A percentile compares a stretch with the other conserved stretches of the same genome.
Conservation (phyloP, 805 yeast species). For the Naumovozyma castellii region DNA sequence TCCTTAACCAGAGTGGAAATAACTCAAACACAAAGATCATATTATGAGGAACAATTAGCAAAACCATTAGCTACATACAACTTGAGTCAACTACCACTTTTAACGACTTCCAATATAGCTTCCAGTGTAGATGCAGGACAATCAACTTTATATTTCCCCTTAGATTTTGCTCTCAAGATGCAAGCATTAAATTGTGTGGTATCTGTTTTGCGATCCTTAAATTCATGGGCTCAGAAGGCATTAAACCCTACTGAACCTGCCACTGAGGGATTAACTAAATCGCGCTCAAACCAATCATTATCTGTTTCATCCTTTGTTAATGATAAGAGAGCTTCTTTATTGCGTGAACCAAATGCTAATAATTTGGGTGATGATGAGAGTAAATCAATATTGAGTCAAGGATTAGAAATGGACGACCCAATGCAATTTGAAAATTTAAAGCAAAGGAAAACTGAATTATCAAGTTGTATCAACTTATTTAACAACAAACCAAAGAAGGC, state of each 20-base stretch:
- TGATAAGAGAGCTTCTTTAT: slow-evolving; percentile 5
- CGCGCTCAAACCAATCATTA: slow-evolving; percentile 5
- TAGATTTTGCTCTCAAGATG: slow-evolving; percentile 78
- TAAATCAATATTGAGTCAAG: slow-evolving; percentile 9
- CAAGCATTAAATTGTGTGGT: slow-evolving; percentile 72
- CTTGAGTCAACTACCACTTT: slow-evolving; percentile 60
- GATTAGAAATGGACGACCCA: slow-evolving; percentile 53
- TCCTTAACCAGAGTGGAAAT: slow-evolving; percentile 66
- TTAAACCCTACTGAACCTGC: slow-evolving; percentile 26
- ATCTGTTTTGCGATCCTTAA: slow-evolving; percentile 68
- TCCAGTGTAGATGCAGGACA: slow-evolving; percentile 17
- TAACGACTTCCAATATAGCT: slow-evolving; percentile 59
- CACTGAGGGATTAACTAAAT: slow-evolving; percentile 20
- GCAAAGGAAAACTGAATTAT: slow-evolving; percentile 68
- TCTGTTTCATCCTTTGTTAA: slow-evolving; percentile 13
- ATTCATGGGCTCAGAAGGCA: slow-evolving; percentile 79
- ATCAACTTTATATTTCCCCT: slow-evolving; percentile 39
- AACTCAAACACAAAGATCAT: slow-evolving; percentile 54
- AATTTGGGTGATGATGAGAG: slow-evolving; percentile 12
- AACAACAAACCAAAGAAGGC: slow-evolving; percentile 83
- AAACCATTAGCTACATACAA: slow-evolving; percentile 66
- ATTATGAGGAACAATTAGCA: slow-evolving; percentile 42
- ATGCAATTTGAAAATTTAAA: slow-evolving; percentile 78
- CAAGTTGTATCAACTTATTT: slow-evolving; percentile 70
- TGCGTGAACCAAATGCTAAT: slow-evolving; percentile 2